A percentile compares a stretch with the other conserved stretches of the same genome.
phyloP scores from a whole-genome alignment of 371 early-diverging fungal genomes.

The Mortierella sp. region DNA sequence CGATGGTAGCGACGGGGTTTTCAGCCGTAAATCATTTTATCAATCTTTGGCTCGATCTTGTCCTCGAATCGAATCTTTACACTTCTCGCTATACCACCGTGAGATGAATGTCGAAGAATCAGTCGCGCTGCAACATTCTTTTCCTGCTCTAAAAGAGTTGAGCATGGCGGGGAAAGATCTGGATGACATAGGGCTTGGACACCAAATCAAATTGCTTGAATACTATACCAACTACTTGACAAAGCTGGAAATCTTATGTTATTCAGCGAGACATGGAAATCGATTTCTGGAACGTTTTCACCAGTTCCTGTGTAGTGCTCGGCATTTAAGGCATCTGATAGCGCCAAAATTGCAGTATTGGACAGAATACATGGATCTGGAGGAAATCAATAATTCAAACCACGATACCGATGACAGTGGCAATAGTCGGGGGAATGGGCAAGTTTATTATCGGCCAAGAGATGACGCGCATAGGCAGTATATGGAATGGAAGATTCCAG shows the following conservation, averaged over 20 bases:
- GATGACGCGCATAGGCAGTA: neutral
- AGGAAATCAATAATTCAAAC: neutral
- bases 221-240: neutral
- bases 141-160: neutral
- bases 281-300: neutral
- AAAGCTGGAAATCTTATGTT: neutral
- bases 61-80: neutral
- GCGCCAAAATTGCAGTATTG: neutral
- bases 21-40: neutral
- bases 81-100: neutral
- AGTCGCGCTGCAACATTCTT: neutral
- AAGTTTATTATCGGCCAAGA: neutral
- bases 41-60: neutral
- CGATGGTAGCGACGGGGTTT: neutral
- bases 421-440: neutral
- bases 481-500: neutral
- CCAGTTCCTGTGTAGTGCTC: neutral
- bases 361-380: neutral
- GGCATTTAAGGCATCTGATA: neutral
- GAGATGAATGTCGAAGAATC: neutral
- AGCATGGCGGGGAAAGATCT: neutral
- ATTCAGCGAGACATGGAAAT: neutral
- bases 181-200: neutral
- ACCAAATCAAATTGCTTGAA: neutral
- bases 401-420: neutral